Percentiles rank a stretch among this genome's conserved stretches.
Conservation (phyloP, 2,329 filamentous ascomycete genomes). For the Arthrobotrys entomopaga region DNA sequence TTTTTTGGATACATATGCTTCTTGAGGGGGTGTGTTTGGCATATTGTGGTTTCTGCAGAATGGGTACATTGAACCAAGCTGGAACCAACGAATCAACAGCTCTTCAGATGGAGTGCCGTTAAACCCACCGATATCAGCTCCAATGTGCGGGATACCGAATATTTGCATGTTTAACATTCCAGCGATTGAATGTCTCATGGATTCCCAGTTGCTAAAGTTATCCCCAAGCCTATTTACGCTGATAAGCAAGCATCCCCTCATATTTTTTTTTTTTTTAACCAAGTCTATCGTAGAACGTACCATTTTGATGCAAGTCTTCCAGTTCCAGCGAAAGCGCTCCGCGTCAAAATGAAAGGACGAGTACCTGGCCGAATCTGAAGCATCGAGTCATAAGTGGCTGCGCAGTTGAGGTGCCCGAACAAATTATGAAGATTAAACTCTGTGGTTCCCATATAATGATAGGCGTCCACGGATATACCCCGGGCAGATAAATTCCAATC, state of each 20-base stretch:
- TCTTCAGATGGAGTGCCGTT: conserved; percentile 28
- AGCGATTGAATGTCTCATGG: conserved; percentile 57
- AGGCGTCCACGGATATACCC: conserved; percentile 79
- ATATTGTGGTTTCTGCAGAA: conserved; percentile 54
- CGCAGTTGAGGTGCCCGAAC: conserved; percentile 78
- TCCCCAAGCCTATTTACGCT: conserved; percentile 59
- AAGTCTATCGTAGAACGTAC: conserved; percentile 49
- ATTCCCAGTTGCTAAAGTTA: conserved; percentile 58
- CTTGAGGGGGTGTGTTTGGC: conserved; percentile 43
- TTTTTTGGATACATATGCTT: conserved; percentile 26
- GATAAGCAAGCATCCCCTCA: conserved; percentile 63
- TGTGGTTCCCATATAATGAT: conserved; percentile 74
- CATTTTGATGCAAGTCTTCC: conserved; percentile 64
- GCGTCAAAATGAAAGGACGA: conserved; percentile 83
- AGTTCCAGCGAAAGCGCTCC: conserved; percentile 80
- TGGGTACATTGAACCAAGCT: conserved; percentile 48
- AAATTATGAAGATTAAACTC: conserved; percentile 88
- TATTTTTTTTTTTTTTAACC: conserved; percentile 58
- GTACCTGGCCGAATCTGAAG: conserved; percentile 68
- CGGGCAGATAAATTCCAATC: conserved; percentile 73
- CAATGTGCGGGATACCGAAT: conserved; percentile 50
- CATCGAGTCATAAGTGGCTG: conserved; percentile 68
- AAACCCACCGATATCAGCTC: conserved; percentile 51
- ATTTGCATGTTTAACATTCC: conserved; percentile 56
- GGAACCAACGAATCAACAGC: conserved; percentile 47